Evolutionary conservation across 2,329 filamentous ascomycete genomes (phyloP).

Genomic region (Biscogniauxia mediterranea): DNA sequence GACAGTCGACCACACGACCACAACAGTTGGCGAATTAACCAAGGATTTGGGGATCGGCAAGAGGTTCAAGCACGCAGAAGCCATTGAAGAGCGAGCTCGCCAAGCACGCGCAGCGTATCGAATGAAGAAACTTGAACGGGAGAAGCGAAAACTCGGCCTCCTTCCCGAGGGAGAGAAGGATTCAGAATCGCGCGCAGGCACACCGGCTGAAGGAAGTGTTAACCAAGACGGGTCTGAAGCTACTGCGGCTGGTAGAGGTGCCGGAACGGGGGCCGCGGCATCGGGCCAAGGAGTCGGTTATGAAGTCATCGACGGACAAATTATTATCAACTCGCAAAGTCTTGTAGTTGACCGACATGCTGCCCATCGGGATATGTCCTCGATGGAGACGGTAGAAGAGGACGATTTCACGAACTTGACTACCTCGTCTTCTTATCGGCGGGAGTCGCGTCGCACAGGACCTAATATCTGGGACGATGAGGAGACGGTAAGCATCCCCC

Average conservation of each 20-base stretch:
- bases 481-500: constrained; percentile 48
- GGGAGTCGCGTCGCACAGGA: constrained; percentile 59
- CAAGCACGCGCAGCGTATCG: constrained; percentile 35
- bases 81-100: constrained; percentile 66
- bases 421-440: constrained; percentile 66
- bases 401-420: constrained; percentile 74
- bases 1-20: constrained; percentile 61
- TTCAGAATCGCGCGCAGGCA: constrained; percentile 13
- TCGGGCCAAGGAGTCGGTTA: constrained; percentile 33
- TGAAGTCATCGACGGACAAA: constrained; percentile 68
- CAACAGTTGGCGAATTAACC: constrained; percentile 72
- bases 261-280: constrained; percentile 27
- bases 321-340: constrained; percentile 68
- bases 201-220: constrained; percentile 24
- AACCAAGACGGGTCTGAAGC: constrained; percentile 18
- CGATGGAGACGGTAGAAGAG: constrained; percentile 66
- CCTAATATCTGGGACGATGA: constrained; percentile 67
- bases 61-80: constrained; percentile 70
- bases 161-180: constrained; percentile 20
- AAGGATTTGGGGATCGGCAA: constrained; percentile 70
- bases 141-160: constrained; percentile 35
- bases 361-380: constrained; percentile 44
- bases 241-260: constrained; percentile 17
- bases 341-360: constrained; percentile 68
- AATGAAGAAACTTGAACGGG: constrained; percentile 37